Conservation (phyloP, 495 filamentous ascomycete species). For the Bryoglossum gracile region DNA sequence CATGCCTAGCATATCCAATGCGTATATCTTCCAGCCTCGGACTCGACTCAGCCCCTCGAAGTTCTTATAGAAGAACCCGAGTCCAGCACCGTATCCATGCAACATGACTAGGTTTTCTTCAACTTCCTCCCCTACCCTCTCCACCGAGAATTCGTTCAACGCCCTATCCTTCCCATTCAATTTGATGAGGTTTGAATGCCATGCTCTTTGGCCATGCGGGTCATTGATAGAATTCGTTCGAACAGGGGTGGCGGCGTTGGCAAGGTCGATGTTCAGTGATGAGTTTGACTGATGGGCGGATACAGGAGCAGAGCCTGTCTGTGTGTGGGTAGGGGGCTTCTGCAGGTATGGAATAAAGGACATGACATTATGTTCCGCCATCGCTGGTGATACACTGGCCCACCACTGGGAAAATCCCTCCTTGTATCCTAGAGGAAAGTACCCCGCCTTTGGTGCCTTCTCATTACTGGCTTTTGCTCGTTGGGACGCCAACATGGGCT, state of each 20-base stretch:
- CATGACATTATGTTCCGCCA: slow-evolving; percentile 84
- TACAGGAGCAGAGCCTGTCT: slow-evolving; percentile 50
- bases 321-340: slow-evolving; percentile 62
- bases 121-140: slow-evolving; percentile 67
- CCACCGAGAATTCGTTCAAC: slow-evolving; percentile 88
- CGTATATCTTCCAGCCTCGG: slow-evolving; percentile 82
- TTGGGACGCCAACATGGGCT: slow-evolving; percentile 45
- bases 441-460: slow-evolving; percentile 27
- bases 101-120: slow-evolving; percentile 89
- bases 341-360: slow-evolving; percentile 80
- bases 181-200: slow-evolving; percentile 77
- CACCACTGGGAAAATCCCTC: slow-evolving; percentile 95
- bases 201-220: slow-evolving; percentile 78
- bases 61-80: slow-evolving; percentile 97
- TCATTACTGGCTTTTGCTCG: slow-evolving; percentile 35
- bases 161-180: slow-evolving; percentile 79
- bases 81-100: slow-evolving; percentile 90
- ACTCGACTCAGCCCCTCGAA: slow-evolving; percentile 77
- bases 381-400: slow-evolving; percentile 71
- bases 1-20: slow-evolving; percentile 91
- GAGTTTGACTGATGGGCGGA: slow-evolving; percentile 28
- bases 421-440: slow-evolving; percentile 85
- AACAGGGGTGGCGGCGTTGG: slow-evolving; percentile 14
- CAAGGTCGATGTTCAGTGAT: slow-evolving; percentile 31
- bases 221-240: slow-evolving; percentile 46